Evolutionary conservation across 768 basidiomycete species (phyloP), one percentile per base, ranked within the genome.

Genomic region (Chalciporus chontae): DNA sequence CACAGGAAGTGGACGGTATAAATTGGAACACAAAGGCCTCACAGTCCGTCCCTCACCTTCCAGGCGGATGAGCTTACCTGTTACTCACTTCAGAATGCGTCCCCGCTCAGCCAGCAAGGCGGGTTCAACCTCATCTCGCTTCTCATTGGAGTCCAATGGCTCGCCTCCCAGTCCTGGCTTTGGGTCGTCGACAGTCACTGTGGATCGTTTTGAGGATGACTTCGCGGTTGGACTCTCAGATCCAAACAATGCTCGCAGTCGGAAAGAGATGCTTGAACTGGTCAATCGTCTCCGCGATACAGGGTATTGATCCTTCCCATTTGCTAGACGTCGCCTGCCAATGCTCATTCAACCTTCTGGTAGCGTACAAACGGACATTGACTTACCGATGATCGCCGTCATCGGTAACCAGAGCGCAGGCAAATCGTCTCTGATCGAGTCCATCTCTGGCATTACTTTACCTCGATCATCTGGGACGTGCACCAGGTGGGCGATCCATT

Each of bases 401-500:
- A 77, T 86, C 18, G 85, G 86, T 2, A 76, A 74, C 2, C 86
- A 88, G 53, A 84, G 80, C 43, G 83, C 83, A 0, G 87, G 87
- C 1, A 87, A 87, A 57, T 85, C 84, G 0, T 88, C 85, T 0
- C 71, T 87, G 4, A 87, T 89, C 24, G 85, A 89, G 55, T 77
- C 83, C 0, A 87, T 89, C 39, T 85, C 85, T 0, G 84, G 85
- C 0, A 80, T 87, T 13, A 83, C 77, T 0, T 69, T 87, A 0
- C 85, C 85, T 17, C 76, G 84, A 15, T 82, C 81, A 0, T 71
- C 79, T n/a, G 86, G 86, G 0, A 87, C 86, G 0, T 87, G 86
- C 52, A 36, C 34, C 34, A 36, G 34, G 34, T n/a, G 15, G 34
- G 53, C 55, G 24, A 1, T 9, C 4, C n/a, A 2, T 34, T 15